Percentiles rank a stretch among this genome's conserved stretches.
These are phyloP conservation scores for Linnemannia elongata DNA, from an alignment of 192 early-diverging fungal genomes.

Conservation along the genomic window DNA sequence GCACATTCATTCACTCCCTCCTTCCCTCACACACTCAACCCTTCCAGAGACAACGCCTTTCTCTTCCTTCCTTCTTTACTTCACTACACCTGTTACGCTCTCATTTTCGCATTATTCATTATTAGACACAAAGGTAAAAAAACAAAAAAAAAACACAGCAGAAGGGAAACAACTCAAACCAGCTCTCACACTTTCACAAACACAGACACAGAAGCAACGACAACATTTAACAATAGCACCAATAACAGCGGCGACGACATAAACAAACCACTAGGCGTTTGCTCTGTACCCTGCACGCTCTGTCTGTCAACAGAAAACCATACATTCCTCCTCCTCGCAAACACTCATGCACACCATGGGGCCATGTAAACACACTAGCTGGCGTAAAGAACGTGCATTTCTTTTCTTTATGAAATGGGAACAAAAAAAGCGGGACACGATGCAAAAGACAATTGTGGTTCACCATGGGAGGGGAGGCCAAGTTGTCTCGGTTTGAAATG, in stretches of 20 bases:
- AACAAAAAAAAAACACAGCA: neutral
- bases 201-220: neutral
- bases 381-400: neutral
- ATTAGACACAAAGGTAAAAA: constrained; percentile 8
- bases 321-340: neutral
- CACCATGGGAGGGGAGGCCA: neutral
- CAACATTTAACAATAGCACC: neutral
- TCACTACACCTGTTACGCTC: neutral
- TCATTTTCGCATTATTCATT: constrained; percentile 8
- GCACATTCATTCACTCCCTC: neutral
- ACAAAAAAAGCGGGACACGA: neutral
- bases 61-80: neutral
- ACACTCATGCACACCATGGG: neutral
- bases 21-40: neutral
- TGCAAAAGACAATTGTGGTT: neutral
- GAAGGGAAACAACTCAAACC: too few species aligned
- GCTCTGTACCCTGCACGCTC: neutral
- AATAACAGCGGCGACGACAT: neutral
- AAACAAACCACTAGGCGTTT: neutral
- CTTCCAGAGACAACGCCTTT: neutral
- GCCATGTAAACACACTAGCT: neutral
- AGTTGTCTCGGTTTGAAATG: neutral
- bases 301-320: neutral
- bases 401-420: neutral
- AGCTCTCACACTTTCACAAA: neutral